These are phyloP conservation scores for Panicum virgatum DNA, from an alignment of 202 grass and related monocot species.

Conservation along the genomic window DNA sequence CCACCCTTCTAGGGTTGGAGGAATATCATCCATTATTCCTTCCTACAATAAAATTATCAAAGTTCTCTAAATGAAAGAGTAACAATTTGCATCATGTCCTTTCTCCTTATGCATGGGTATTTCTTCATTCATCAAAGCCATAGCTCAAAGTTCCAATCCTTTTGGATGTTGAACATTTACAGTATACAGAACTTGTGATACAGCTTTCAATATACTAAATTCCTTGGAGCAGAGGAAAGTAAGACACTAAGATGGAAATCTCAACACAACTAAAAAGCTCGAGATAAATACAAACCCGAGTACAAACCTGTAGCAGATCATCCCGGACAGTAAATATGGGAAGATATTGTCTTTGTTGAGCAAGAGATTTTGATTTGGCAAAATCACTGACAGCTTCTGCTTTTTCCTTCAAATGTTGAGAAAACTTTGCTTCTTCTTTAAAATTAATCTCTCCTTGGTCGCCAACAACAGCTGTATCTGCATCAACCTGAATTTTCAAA, in stretches of 20 bases:
- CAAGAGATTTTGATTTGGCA: slow-evolving; percentile 92
- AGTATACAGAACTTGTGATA: slow-evolving; percentile 24
- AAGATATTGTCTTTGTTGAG: slow-evolving; percentile 97
- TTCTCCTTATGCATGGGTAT: slow-evolving; percentile 6
- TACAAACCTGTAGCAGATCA: slow-evolving; percentile 85
- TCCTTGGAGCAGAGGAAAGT: slow-evolving; percentile 9
- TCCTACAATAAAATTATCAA: slow-evolving; percentile 12
- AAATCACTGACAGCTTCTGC: slow-evolving; percentile 97
- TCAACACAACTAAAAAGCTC: slow-evolving; percentile 5
- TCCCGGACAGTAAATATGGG: slow-evolving; percentile 97
- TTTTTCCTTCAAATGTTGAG: slow-evolving; percentile 88
- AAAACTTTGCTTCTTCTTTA: slow-evolving; percentile 96
- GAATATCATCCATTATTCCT: no score
- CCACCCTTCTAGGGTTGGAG: no score
- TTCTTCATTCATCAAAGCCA: neutral
- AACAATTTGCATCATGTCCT: neutral
- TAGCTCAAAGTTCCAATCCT: slow-evolving; percentile 14
- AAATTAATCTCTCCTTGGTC: slow-evolving; percentile 98
- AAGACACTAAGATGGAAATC: neutral
- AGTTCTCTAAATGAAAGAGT: neutral
- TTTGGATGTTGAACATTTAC: neutral
- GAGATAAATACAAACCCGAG: slow-evolving; percentile 24
- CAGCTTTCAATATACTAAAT: slow-evolving; percentile 25
- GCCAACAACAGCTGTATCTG: slow-evolving; percentile 92
- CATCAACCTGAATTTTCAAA: slow-evolving; percentile 72